These are phyloP conservation scores for Periglandula ipomoeae DNA, from an alignment of 2,329 filamentous ascomycete species.

Conservation along the genomic window DNA sequence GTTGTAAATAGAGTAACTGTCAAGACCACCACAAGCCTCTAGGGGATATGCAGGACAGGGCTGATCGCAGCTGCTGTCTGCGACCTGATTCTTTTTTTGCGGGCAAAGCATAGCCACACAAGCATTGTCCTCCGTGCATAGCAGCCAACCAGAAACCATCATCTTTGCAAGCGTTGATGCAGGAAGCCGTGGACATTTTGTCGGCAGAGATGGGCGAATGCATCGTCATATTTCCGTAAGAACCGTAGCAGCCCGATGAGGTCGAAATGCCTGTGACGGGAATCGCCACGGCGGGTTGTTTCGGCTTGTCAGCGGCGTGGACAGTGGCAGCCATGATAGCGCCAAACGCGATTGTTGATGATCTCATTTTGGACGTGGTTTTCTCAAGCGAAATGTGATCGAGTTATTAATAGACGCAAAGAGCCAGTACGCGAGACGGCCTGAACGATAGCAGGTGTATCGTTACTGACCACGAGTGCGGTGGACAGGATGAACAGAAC, in stretches of 20 bases:
- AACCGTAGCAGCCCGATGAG: conserved; percentile 43
- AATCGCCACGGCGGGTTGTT: conserved; percentile 26
- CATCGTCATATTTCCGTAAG: conserved; percentile 29
- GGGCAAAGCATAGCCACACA: conserved; percentile 64
- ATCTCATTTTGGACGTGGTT: conserved; percentile 20
- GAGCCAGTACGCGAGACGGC: background rate
- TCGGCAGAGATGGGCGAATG: conserved; percentile 11
- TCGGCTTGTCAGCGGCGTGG: conserved; percentile 9
- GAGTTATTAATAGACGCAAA: background rate
- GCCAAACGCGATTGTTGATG: conserved; percentile 18
- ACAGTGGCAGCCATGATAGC: conserved; percentile 20
- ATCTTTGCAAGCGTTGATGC: conserved; percentile 29
- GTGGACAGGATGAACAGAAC: too few species aligned
- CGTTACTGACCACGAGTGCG: background rate
- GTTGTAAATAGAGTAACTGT: conserved; percentile 39
- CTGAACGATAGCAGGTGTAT: background rate
- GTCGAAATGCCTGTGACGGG: conserved; percentile 29
- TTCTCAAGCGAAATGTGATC: background rate
- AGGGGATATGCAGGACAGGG: conserved; percentile 53
- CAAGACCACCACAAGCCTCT: conserved; percentile 48
- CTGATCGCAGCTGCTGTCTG: conserved; percentile 52
- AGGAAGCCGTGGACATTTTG: conserved; percentile 30
- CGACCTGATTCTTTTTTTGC: conserved; percentile 41
- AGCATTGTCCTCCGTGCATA: conserved; percentile 56
- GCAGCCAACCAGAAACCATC: conserved; percentile 50